These are phyloP conservation scores for Starmerella sirachaensis DNA, from an alignment of 805 yeast species.

Conservation along the genomic window DNA sequence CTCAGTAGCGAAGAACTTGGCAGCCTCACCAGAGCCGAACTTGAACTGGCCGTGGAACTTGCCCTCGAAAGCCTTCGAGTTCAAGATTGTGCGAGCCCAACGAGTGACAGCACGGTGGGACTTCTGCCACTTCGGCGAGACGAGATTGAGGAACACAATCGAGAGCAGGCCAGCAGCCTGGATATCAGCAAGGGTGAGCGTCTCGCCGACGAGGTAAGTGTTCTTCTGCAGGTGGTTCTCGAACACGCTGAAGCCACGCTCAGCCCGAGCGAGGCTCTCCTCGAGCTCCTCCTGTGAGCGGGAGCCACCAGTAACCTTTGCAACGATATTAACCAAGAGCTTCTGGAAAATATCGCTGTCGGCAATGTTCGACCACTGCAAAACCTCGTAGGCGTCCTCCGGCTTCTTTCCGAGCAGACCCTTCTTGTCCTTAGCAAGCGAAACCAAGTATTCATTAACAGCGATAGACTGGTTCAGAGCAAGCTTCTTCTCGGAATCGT, in stretches of 20 bases:
- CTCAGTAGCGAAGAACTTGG: slow-evolving; percentile 10
- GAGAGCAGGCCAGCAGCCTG: slow-evolving; percentile 38
- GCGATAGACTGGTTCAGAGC: slow-evolving; percentile 20
- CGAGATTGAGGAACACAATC: slow-evolving; percentile 38
- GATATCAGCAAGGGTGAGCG: slow-evolving; percentile 54
- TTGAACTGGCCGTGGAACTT: slow-evolving; percentile 14
- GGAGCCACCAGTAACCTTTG: slow-evolving; percentile 51
- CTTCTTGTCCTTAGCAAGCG: slow-evolving; percentile 20
- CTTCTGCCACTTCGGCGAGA: slow-evolving; percentile 38
- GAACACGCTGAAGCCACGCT: slow-evolving; percentile 22
- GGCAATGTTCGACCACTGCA: slow-evolving; percentile 69
- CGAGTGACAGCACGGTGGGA: slow-evolving; percentile 51
- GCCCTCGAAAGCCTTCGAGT: slow-evolving; percentile 13
- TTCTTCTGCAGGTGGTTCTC: slow-evolving; percentile 40
- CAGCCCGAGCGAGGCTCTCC: slow-evolving; percentile 32
- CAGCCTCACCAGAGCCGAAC: slow-evolving; percentile 2
- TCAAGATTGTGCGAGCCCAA: slow-evolving; percentile 51
- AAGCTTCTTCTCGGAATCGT: slow-evolving; percentile 14
- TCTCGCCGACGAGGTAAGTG: slow-evolving; percentile 66
- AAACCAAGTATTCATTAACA: slow-evolving; percentile 20
- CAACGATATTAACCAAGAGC: slow-evolving; percentile 41
- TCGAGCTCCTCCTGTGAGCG: slow-evolving; percentile 64
- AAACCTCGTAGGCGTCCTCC: slow-evolving; percentile 28
- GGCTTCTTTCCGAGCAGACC: slow-evolving; percentile 16
- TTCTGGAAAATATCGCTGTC: slow-evolving; percentile 51